A percentile compares a stretch with the other conserved stretches of the same genome.
phyloP scores from a whole-genome alignment of 179 eudicot genomes.

The Vitellaria paradoxa region DNA sequence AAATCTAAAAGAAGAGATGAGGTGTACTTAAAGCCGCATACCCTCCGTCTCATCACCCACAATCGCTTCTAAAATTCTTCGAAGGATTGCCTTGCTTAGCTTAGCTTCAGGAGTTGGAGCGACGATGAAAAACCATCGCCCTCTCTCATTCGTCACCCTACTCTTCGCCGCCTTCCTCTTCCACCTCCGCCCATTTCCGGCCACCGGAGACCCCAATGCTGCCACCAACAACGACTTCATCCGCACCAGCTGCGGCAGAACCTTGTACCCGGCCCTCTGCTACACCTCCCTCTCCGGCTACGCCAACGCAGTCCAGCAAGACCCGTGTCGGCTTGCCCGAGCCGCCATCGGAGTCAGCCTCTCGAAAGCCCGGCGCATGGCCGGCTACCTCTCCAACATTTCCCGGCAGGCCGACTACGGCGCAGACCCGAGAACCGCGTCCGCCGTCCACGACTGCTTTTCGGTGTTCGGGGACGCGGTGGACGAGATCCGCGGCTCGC shows the following conservation, averaged over 20 bases:
- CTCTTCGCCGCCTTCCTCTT: background rate
- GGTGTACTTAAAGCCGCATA: too few species aligned
- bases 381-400: conserved; percentile 28
- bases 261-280: conserved; percentile 55
- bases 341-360: conserved; percentile 45
- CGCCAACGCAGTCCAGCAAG: conserved; percentile 29
- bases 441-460: conserved; percentile 55
- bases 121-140: conserved; percentile 10
- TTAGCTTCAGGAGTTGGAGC: background rate
- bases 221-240: conserved; percentile 36
- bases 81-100: background rate
- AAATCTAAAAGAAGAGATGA: too few species aligned
- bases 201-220: background rate
- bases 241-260: conserved; percentile 43
- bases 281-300: conserved; percentile 52
- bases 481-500: conserved; percentile 35
- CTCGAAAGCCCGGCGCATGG: conserved; percentile 21
- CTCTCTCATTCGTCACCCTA: background rate
- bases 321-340: conserved; percentile 44
- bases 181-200: background rate
- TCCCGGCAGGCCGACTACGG: conserved; percentile 19
- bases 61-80: too few species aligned
- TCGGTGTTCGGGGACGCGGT: conserved; percentile 44
- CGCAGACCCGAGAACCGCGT: conserved; percentile 27
- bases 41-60: too few species aligned